Conservation (phyloP, 805 yeast species). For the Torulaspora indica region DNA sequence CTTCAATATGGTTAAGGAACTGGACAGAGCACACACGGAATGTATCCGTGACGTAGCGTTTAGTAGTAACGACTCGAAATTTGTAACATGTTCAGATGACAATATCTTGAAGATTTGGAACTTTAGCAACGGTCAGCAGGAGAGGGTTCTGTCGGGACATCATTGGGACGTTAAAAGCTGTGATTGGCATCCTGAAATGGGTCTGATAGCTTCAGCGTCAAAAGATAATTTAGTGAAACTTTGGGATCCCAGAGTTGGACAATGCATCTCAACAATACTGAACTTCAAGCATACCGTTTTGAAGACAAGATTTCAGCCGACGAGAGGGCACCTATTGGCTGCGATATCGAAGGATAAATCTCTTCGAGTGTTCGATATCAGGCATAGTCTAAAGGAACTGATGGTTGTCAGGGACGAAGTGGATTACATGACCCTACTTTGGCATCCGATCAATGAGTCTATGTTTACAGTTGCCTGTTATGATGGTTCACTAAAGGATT, state of each 20-base stretch:
- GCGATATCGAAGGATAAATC: conserved; percentile 87
- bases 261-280: conserved; percentile 72
- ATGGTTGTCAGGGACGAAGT: conserved; percentile 72
- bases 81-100: conserved; percentile 93
- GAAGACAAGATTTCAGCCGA: conserved; percentile 78
- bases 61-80: conserved; percentile 84
- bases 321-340: conserved; percentile 68
- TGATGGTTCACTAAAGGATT: conserved; percentile 83
- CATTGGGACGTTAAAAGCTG: conserved; percentile 98
- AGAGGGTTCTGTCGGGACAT: conserved; percentile 77
- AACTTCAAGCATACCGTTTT: conserved; percentile 95
- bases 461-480: conserved; percentile 80
- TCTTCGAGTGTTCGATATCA: conserved; percentile 77
- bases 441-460: conserved; percentile 88
- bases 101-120: conserved; percentile 89
- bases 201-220: conserved; percentile 86
- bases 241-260: conserved; percentile 90
- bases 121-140: conserved; percentile 82
- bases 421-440: conserved; percentile 77
- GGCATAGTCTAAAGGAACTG: conserved; percentile 71
- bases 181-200: conserved; percentile 93
- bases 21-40: conserved; percentile 50
- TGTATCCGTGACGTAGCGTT: conserved; percentile 83
- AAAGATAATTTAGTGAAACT: conserved; percentile 89
- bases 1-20: conserved; percentile 87